A percentile compares a stretch with the other conserved stretches of the same genome.
phyloP scores from a whole-genome alignment of 2,329 filamentous ascomycete species.

The Didymella arachidicola region DNA sequence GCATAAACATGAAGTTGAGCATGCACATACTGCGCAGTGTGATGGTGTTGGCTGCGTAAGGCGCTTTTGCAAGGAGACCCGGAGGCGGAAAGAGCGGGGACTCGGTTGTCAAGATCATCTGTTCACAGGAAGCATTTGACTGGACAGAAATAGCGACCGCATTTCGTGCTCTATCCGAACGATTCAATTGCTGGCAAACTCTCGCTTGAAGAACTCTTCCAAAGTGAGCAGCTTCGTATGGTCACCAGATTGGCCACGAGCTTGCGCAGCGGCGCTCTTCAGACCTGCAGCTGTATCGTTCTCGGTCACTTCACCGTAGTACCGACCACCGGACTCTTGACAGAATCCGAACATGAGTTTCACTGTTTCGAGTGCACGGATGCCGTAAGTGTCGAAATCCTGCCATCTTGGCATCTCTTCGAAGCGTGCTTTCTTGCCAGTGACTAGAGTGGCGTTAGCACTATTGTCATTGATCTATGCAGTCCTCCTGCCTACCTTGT shows the following conservation, averaged over 20 bases:
- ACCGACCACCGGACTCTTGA: slow-evolving; percentile 30
- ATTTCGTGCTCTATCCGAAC: too few species aligned
- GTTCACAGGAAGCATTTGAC: slow-evolving; percentile 11
- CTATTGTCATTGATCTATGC: not conserved
- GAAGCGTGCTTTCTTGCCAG: not conserved
- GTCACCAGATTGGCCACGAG: slow-evolving; percentile 22
- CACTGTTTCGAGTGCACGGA: slow-evolving; percentile 30
- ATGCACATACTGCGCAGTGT: slow-evolving; percentile 35
- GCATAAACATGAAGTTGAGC: slow-evolving; percentile 36
- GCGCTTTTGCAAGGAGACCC: slow-evolving; percentile 35
- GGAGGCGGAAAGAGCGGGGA: not conserved
- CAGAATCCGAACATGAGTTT: slow-evolving; percentile 33
- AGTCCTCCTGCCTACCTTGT: not conserved
- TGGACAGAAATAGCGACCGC: not conserved
- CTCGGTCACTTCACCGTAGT: slow-evolving; percentile 32
- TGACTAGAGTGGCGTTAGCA: not conserved
- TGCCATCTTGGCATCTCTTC: slow-evolving; percentile 27
- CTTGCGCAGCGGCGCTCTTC: slow-evolving; percentile 29
- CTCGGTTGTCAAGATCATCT: slow-evolving; percentile 22
- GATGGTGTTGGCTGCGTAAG: slow-evolving; percentile 27
- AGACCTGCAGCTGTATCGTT: slow-evolving; percentile 23
- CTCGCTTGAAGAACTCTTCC: slow-evolving; percentile 16
- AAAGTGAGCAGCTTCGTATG: slow-evolving; percentile 14
- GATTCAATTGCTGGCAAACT: slow-evolving; percentile 7
- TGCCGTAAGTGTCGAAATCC: slow-evolving; percentile 28